Evolutionary conservation across 805 yeast genomes (phyloP), one percentile per base, ranked within the genome.

Genomic region (Nakazawaea pomicola): DNA sequence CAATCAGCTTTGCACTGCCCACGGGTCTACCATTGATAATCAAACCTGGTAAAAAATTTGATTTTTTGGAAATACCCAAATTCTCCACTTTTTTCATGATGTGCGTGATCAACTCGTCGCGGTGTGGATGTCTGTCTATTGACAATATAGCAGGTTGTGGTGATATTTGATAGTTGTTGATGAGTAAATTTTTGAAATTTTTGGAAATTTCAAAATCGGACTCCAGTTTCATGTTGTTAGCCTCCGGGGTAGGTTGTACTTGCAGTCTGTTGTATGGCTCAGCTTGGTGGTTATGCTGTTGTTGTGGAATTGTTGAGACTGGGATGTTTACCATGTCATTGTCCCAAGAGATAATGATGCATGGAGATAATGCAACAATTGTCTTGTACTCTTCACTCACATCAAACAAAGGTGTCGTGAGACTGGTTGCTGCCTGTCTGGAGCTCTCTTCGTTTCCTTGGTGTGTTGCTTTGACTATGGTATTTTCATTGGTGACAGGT

Each of bases 101-200:
- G 46, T 62, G 61, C 1, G 46, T 42, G 20, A 55, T 41, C 28
- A 64, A 54, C 17, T 49, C 49, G 4, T 40, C 34, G 32, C 51
- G 51, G 36, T 61, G 50, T 28, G 68, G 68, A 46, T 64, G 68
- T 39, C 55, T 59, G 18, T 44, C 46, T 31, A 64, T 50, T 41
- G 61, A 51, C 6, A 63, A 57, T 15, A 54, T 48, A 37, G 55
- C 54, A 20, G 67, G 62, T 45, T 61, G 65, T 4, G 68, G 68
- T 14, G 49, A 52, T 23, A 64, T 59, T 30, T 51, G 53, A 20
- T 63, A 44, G 17, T 45, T 50, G 16, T 43, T 23, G 14, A 56
- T 49, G 9, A 63, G 48, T 8, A 48, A 51, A 30, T 49, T 53
- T 43, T 40, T 49, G 42, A 42, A 46, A 45, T 40, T 50, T 25